Evolutionary conservation across 306 rosid species (phyloP), one percentile per base, ranked within the genome.

Genomic region (Crotalaria pallida): DNA sequence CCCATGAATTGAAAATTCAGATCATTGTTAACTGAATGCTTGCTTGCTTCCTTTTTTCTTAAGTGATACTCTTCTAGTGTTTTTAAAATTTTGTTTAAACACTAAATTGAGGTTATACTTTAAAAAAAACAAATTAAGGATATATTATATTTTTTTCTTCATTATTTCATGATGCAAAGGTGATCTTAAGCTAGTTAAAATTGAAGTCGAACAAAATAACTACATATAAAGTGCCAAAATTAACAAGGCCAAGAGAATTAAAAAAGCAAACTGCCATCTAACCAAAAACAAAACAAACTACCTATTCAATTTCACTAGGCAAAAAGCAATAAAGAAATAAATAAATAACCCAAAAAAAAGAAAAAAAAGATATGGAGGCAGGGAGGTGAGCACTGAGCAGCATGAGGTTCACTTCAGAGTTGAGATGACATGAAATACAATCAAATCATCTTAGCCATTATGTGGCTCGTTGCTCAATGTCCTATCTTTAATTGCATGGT

Each of bases 401-500:
- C 58, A 70, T 18, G 7, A 63, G 29, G 77, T 64, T 71, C 72
- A 47, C 68, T 63, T 71, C 67, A 45, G 48, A 15, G 36, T 9
- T 13, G 43, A 34, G 15, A 31, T 26, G 21, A 19, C 13, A 11
- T 23, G 8, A 36, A 31, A 31, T 31, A n/a, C n/a, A n/a, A n/a
- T n/a, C n/a, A n/a, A n/a, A n/a, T n/a, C n/a, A n/a, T n/a, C n/a
- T n/a, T n/a, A n/a, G n/a, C n/a, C n/a, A n/a, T n/a, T n/a, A 53
- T 51, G 71, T 50, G 83, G 79, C 59, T 78, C 70, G 57, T 65
- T 66, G 71, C 68, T 72, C 70, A 64, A 71, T 48, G 11, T 65
- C 71, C 70, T 18, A 21, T n/a, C 3, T 29, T 45, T 49, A 29
- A 29, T 1, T 4, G 34, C 34, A 31, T 31, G 1, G 36, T 31